Evolutionary conservation across 1,284 basidiomycete species (phyloP).

Genomic region (Trichosporon ovoides): DNA sequence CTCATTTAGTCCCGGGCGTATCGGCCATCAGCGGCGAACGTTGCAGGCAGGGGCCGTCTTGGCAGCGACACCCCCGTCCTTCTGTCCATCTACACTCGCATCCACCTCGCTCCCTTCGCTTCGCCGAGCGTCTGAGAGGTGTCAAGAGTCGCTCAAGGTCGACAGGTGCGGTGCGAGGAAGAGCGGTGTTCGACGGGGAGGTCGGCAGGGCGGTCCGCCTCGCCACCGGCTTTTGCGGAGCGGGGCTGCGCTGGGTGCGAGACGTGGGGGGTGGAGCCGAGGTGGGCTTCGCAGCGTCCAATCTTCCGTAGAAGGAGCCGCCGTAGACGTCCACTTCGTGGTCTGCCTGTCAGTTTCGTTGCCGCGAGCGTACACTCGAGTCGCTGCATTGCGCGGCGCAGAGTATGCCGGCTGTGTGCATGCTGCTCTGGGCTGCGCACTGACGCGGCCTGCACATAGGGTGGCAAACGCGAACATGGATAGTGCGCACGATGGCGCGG

Average conservation of each 20-base stretch:
- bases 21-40: not conserved
- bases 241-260: not conserved
- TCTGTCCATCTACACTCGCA: not conserved
- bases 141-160: not conserved
- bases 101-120: not conserved
- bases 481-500: not conserved
- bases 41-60: not conserved
- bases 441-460: not conserved
- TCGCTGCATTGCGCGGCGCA: too few relatives aligned
- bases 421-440: not conserved
- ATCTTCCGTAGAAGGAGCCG: too few relatives aligned
- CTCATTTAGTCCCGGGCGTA: not conserved
- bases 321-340: too few relatives aligned
- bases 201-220: not conserved
- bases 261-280: not conserved
- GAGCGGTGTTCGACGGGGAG: not conserved
- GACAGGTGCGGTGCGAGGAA: not conserved
- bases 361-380: too few relatives aligned
- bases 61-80: constrained; percentile 1
- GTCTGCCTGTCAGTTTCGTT: too few relatives aligned
- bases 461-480: constrained; percentile 4
- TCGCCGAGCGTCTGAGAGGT: not conserved
- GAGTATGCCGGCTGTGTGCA: not conserved
- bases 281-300: not conserved
- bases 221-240: not conserved